Conservation (phyloP, 139 green algal species). For the Parachlorella kessleri region DNA sequence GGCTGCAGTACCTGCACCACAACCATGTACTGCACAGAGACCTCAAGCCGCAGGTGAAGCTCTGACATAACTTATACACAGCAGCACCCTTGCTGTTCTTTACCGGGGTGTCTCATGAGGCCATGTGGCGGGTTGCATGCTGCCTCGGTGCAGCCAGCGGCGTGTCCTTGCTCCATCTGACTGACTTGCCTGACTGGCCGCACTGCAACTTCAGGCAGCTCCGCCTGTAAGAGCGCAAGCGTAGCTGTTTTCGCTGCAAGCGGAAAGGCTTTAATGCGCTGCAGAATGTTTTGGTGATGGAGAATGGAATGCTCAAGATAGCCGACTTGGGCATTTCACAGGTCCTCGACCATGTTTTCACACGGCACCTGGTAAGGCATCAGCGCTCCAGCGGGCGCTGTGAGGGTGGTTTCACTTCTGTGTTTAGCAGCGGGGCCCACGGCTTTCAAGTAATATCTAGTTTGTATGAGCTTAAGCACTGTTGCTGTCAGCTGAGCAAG, state of each 20-base stretch:
- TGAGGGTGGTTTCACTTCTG: too few species aligned
- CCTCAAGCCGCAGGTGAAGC: slow-evolving; percentile 59
- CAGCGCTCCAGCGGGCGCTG: too few species aligned
- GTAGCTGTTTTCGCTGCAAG: too few species aligned
- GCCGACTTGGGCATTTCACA: slow-evolving; percentile 87
- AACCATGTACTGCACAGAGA: slow-evolving; percentile 77
- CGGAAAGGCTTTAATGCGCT: slow-evolving; percentile 16
- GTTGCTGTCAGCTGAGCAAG: too few species aligned
- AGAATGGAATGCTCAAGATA: slow-evolving; percentile 76
- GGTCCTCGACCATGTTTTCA: slow-evolving; percentile 71
- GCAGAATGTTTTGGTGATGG: slow-evolving; percentile 75
- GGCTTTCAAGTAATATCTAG: background rate
- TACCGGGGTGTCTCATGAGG: too few species aligned
- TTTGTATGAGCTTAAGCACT: background rate
- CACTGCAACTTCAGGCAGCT: too few species aligned
- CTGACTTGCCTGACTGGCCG: too few species aligned
- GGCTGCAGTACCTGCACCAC: slow-evolving; percentile 70
- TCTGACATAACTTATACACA: background rate
- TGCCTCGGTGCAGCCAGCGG: too few species aligned
- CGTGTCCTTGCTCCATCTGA: too few species aligned
- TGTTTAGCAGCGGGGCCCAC: too few species aligned
- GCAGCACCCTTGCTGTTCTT: background rate
- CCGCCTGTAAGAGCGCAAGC: too few species aligned
- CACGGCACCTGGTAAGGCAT: slow-evolving; percentile 75
- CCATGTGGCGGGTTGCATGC: too few species aligned